Percentiles rank a stretch among this genome's conserved stretches.
phyloP scores from a whole-genome alignment of 2,329 filamentous ascomycete species.

The Colletotrichum coccodes region DNA sequence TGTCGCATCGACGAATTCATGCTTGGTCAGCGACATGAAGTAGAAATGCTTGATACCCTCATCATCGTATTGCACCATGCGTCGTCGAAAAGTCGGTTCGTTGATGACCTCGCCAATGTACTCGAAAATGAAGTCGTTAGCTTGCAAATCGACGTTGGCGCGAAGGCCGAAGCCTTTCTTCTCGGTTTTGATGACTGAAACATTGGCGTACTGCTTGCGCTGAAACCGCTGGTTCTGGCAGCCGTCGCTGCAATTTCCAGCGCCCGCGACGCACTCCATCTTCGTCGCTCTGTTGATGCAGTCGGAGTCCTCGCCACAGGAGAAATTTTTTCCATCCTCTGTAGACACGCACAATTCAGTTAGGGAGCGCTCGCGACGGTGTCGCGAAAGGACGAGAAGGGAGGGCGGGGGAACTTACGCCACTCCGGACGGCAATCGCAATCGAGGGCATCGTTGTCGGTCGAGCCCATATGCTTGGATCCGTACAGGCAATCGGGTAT shows the following conservation, averaged over 20 bases:
- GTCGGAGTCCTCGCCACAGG: constrained; percentile 95
- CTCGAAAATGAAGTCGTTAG: constrained; percentile 95
- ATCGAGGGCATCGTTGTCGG: constrained; percentile 89
- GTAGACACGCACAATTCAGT: constrained; percentile 31
- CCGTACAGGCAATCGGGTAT: constrained; percentile 91
- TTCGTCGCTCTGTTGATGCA: constrained; percentile 99
- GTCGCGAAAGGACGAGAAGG: constrained; percentile 27
- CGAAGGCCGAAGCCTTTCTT: constrained; percentile 97
- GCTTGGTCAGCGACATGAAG: constrained; percentile 98
- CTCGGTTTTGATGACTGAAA: constrained; percentile 96
- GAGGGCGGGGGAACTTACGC: constrained; percentile 71
- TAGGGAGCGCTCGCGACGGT: constrained; percentile 28
- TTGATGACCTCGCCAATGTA: constrained; percentile 99
- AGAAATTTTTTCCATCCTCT: constrained; percentile 77
- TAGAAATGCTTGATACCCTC: constrained; percentile 99
- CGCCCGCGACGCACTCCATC: constrained; percentile 88
- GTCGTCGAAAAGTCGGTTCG: constrained; percentile 86
- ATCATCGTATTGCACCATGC: constrained; percentile 93
- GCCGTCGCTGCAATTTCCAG: constrained; percentile 83
- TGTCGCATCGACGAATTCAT: constrained; percentile 97
- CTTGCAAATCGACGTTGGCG: constrained; percentile 78
- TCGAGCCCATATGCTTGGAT: constrained; percentile 89
- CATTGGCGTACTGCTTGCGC: constrained; percentile 86
- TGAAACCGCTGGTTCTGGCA: constrained; percentile 98
- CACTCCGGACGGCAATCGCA: constrained; percentile 96